Percentiles rank a stretch among this genome's conserved stretches.
phyloP scores from a whole-genome alignment of 768 basidiomycete species.

The Candolleomyces aberdarensis region DNA sequence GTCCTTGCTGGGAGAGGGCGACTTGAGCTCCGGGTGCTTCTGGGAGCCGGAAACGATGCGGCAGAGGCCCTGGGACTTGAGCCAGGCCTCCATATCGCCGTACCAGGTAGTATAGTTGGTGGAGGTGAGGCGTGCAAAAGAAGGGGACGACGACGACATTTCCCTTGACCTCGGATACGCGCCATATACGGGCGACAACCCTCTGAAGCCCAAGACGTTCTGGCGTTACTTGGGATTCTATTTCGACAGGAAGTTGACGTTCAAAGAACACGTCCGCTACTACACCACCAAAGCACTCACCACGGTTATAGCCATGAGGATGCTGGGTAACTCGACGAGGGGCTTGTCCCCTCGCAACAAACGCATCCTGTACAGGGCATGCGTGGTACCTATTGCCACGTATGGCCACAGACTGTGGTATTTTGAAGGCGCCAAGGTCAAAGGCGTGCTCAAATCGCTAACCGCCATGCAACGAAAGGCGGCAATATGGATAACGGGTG shows the following conservation, averaged over 20 bases:
- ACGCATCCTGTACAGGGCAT: constrained; percentile 4
- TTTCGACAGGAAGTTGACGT: background rate
- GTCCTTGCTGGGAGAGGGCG: too few relatives aligned
- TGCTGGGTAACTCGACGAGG: constrained; percentile 1
- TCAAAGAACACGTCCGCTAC: background rate
- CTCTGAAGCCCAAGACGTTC: background rate
- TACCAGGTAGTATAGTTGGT: too few relatives aligned
- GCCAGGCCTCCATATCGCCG: too few relatives aligned
- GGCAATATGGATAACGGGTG: constrained; percentile 2
- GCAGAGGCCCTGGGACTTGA: too few relatives aligned
- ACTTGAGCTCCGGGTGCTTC: too few relatives aligned
- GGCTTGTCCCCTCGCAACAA: constrained; percentile 5
- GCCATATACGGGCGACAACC: background rate
- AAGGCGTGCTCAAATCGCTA: background rate
- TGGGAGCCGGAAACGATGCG: too few relatives aligned
- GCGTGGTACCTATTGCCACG: too few relatives aligned
- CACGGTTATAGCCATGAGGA: constrained; percentile 17
- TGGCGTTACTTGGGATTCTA: background rate
- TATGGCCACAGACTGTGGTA: too few relatives aligned
- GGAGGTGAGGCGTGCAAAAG: too few relatives aligned
- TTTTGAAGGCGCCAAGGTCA: constrained; percentile 1
- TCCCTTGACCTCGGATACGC: too few relatives aligned
- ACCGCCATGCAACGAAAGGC: constrained; percentile 3
- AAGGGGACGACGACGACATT: too few relatives aligned
- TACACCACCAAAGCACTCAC: background rate